A percentile compares a stretch with the other conserved stretches of the same genome.
These are phyloP conservation scores for Tetraselmis chui DNA, from an alignment of 139 green algal genomes.

Conservation along the genomic window DNA sequence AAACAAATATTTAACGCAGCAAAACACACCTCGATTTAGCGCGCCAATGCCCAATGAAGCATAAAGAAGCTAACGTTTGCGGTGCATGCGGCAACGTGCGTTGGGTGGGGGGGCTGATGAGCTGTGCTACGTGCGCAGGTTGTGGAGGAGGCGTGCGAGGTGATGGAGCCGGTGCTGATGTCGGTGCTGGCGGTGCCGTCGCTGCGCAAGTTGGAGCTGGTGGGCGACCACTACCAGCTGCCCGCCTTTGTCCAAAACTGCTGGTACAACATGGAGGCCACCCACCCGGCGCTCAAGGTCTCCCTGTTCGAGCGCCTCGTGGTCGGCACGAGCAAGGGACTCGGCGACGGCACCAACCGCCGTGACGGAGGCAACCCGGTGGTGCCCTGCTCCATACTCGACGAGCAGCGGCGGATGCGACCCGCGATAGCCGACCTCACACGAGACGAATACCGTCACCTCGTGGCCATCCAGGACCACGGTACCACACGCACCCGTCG, in stretches of 20 bases:
- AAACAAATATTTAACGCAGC: too few relatives aligned
- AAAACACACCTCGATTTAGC: too few relatives aligned
- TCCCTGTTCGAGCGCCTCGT: not conserved
- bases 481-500: not conserved
- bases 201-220: not conserved
- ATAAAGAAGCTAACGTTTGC: too few relatives aligned
- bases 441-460: not conserved
- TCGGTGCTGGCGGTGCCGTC: not conserved
- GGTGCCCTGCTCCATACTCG: not conserved
- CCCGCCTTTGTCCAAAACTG: conserved; percentile 2
- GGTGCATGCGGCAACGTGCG: too few relatives aligned
- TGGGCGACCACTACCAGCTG: conserved; percentile 12
- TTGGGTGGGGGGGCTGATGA: too few relatives aligned
- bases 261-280: not conserved
- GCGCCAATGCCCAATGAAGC: too few relatives aligned
- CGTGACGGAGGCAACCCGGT: not conserved
- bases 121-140: too few relatives aligned
- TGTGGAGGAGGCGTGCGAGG: not conserved
- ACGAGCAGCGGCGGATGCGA: conserved; percentile 1
- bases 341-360: not conserved
- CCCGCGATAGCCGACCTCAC: not conserved
- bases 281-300: not conserved
- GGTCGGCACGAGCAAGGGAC: not conserved
- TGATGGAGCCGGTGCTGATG: not conserved
- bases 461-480: not conserved